Evolutionary conservation across 192 early-diverging fungal species (phyloP).

Genomic region (Entomortierella parvispora): DNA sequence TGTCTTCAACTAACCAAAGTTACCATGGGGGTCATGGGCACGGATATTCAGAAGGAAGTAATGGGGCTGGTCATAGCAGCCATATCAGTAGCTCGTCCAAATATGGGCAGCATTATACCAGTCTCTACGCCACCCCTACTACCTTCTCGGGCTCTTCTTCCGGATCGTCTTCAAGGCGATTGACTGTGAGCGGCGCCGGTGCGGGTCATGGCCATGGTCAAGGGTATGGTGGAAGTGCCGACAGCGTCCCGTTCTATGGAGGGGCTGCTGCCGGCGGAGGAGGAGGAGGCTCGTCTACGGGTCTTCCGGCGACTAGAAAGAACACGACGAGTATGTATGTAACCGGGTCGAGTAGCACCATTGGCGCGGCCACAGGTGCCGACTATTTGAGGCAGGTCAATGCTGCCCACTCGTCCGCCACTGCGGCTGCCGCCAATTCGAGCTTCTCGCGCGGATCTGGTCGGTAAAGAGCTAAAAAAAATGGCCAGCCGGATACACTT

Average conservation of each 20-base stretch:
- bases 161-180: slow-evolving; percentile 12
- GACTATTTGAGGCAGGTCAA: slow-evolving; percentile 32
- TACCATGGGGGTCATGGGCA: slow-evolving; percentile 23
- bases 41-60: not conserved
- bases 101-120: slow-evolving; percentile 44
- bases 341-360: slow-evolving; percentile 38
- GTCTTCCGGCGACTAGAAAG: slow-evolving; percentile 17
- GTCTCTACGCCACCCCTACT: slow-evolving; percentile 34
- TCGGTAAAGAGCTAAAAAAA: no score
- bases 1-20: slow-evolving; percentile 17
- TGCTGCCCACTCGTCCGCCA: not conserved
- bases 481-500: no score
- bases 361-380: slow-evolving; percentile 16
- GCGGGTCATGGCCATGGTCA: not conserved
- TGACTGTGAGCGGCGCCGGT: slow-evolving; percentile 35
- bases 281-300: slow-evolving; percentile 1
- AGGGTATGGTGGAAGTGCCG: not conserved
- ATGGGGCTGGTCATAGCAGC: slow-evolving; percentile 4
- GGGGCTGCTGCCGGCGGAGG: slow-evolving; percentile 10
- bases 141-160: slow-evolving; percentile 19
- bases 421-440: no score
- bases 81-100: slow-evolving; percentile 12
- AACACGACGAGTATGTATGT: slow-evolving; percentile 44
- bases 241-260: no score
- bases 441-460: no score